These are phyloP conservation scores for Piper betle DNA, from an alignment of 164 flowering plant species.

Conservation along the genomic window DNA sequence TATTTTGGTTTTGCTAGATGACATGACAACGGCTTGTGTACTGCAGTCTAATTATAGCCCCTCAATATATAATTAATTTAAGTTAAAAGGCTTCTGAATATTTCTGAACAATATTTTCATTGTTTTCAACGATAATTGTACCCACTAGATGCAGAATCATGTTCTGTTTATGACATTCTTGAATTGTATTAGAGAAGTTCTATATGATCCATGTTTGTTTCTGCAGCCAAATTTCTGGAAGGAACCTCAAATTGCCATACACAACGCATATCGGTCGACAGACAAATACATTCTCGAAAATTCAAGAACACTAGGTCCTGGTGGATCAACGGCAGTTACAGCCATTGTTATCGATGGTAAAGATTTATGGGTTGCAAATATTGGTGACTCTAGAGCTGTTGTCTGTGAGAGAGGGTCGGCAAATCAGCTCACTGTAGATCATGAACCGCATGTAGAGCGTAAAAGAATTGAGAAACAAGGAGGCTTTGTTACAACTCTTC, in stretches of 20 bases:
- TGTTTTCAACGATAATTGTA: not conserved
- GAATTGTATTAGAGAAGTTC: too few relatives aligned
- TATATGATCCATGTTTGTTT: conserved; percentile 1
- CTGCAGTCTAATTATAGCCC: not conserved
- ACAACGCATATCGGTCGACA: conserved; percentile 42
- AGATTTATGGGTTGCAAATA: conserved; percentile 47
- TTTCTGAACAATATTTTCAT: not conserved
- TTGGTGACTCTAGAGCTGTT: conserved; percentile 68
- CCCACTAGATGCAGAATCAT: not conserved
- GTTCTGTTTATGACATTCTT: too few relatives aligned
- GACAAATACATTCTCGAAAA: conserved; percentile 44
- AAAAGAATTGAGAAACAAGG: conserved; percentile 48
- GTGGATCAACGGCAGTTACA: conserved; percentile 74
- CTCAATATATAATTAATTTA: too few relatives aligned
- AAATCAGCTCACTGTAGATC: conserved; percentile 51
- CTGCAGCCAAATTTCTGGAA: conserved; percentile 50
- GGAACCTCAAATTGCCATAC: conserved; percentile 38
- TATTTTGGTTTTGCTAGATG: too few relatives aligned
- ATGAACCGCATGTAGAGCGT: conserved; percentile 51
- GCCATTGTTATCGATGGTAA: conserved; percentile 57
- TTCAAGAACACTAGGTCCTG: conserved; percentile 37
- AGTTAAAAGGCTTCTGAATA: too few relatives aligned
- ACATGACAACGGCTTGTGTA: not conserved
- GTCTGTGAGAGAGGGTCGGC: conserved; percentile 37
- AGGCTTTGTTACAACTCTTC: conserved; percentile 52